Base-by-base conservation (phyloP, 768 basidiomycete species). In the Tylopilus cervinicoccineus region DNA sequence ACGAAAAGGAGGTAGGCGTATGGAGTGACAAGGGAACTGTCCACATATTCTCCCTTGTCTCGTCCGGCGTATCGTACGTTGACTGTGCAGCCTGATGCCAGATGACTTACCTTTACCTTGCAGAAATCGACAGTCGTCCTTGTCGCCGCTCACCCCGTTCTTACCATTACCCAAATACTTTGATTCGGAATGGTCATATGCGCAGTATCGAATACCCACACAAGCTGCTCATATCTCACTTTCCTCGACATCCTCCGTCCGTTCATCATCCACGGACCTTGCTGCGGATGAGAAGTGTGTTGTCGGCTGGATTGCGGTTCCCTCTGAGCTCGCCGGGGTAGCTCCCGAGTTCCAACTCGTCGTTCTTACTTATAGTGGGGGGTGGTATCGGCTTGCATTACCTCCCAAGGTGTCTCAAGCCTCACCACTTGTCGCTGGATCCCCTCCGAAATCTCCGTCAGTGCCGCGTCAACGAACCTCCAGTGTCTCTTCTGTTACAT, bases 21-120 rank as follows among this genome's bases (percentile, higher is more conserved):
- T 92, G 91, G 86, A 93, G 91, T 61, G 93, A 96, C 66, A 96
- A 96, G 68, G 93, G 93, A 29, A 96, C 93, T 0, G 83, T 96
- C 7, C 93, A 96, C 63, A 75, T 93, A 36, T 95, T 94, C 67
- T 82, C 86, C 36, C 74, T 95, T 20, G 74, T 77, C 39, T 75
- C 76, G 33, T 79, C 84, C 17, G 83, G 82, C 8, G 66, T 79
- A 53, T 78, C 80, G 85, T 87, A 66, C 74, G 85, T 78, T 28
- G 38, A 43, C 24, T 13, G 41, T 45, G 34, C 53, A 10, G 19
- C 38, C 33, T 39, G 45, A 36, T 40, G 24, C 26, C 33, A 24
- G 45, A 45, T 34, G 17, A 29, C 52, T 51, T 38, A 53, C 27
- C 19, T 34, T 45, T 31, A 31, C 33, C n/a, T 29, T 51, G 10